Evolutionary conservation across 2,329 filamentous ascomycete genomes (phyloP).

Genomic region (Xylariaceae sp.): DNA sequence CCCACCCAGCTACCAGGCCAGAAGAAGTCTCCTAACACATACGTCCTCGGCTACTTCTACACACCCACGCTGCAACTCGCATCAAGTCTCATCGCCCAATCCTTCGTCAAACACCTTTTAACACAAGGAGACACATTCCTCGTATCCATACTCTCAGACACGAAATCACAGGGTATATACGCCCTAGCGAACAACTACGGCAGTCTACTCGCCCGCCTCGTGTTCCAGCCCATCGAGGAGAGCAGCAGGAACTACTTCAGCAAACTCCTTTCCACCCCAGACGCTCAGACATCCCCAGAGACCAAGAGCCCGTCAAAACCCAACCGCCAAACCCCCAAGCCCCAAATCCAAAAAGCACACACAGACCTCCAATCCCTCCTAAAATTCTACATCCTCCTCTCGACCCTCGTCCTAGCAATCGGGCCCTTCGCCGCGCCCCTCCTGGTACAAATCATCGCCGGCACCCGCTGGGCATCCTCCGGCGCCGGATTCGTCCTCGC

Average conservation of each 20-base stretch:
- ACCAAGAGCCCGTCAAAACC: background rate
- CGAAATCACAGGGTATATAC: constrained; percentile 84
- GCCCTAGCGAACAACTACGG: constrained; percentile 94
- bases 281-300: constrained; percentile 17
- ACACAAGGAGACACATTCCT: constrained; percentile 93
- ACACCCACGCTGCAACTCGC: constrained; percentile 67
- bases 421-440: constrained; percentile 73
- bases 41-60: constrained; percentile 61
- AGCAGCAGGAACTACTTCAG: constrained; percentile 88
- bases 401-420: constrained; percentile 62
- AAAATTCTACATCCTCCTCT: constrained; percentile 69
- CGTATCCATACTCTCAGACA: constrained; percentile 70
- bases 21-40: constrained; percentile 26
- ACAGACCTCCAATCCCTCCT: constrained; percentile 61
- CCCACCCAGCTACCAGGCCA: constrained; percentile 29
- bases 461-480: constrained; percentile 68
- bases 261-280: constrained; percentile 57
- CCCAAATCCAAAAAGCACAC: constrained; percentile 38
- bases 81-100: constrained; percentile 81
- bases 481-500: constrained; percentile 72
- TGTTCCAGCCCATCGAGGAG: constrained; percentile 95
- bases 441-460: constrained; percentile 71
- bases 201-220: constrained; percentile 76
- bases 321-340: constrained; percentile 8
- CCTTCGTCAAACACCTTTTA: constrained; percentile 83